Conservation (phyloP, 2,329 filamentous ascomycete species). For the Atkinsonella hypoxylon region DNA sequence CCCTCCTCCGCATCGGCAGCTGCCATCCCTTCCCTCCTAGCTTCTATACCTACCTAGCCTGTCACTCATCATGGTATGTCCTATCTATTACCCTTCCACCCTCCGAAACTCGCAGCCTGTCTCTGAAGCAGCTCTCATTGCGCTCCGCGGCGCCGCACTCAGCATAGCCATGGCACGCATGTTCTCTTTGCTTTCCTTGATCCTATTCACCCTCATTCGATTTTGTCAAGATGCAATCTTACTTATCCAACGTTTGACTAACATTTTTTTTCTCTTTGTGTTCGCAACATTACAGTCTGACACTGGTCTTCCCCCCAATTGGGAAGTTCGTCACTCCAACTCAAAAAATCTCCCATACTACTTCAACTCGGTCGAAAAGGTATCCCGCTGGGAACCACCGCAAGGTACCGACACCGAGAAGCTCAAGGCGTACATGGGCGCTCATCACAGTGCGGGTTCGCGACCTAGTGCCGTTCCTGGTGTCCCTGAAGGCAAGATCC, state of each 20-base stretch:
- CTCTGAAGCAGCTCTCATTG: constrained; percentile 4
- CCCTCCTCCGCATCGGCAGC: neutral
- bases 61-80: constrained; percentile 7
- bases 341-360: constrained; percentile 99
- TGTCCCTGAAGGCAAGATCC: constrained; percentile 68
- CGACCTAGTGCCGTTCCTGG: constrained; percentile 25
- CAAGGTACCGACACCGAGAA: constrained; percentile 78
- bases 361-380: constrained; percentile 78
- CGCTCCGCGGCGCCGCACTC: constrained; percentile 6
- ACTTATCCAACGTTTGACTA: neutral
- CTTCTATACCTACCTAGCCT: neutral
- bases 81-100: constrained; percentile 1
- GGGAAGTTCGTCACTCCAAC: constrained; percentile 97
- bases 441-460: constrained; percentile 57
- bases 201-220: neutral
- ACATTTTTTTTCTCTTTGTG: neutral
- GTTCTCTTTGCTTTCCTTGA: neutral
- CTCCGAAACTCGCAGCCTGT: constrained; percentile 4
- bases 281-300: constrained; percentile 39
- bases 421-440: constrained; percentile 88
- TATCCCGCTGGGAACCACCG: constrained; percentile 93
- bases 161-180: constrained; percentile 7
- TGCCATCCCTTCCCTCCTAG: neutral
- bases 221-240: neutral
- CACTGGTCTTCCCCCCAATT: constrained; percentile 70